Conservation (phyloP, 352 stramenopile genomes). For the Pythium periplocum region DNA sequence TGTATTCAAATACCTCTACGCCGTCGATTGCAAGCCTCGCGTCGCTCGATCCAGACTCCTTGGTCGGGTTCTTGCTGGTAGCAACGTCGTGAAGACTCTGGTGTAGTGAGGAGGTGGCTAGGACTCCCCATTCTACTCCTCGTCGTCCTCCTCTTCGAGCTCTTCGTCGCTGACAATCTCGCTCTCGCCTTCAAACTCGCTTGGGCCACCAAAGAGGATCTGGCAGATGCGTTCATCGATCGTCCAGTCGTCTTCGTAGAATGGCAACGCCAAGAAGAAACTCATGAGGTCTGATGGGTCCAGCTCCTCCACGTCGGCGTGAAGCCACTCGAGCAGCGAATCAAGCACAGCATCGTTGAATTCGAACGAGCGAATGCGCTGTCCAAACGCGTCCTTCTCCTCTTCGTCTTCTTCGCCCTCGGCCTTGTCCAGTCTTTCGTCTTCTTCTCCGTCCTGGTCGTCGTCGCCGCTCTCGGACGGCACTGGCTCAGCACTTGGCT, state of each 20-base stretch:
- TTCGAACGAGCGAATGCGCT: constrained; percentile 46
- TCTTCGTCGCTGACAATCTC: constrained; percentile 22
- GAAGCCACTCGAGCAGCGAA: constrained; percentile 41
- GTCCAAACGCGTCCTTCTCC: constrained; percentile 35
- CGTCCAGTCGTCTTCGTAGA: constrained; percentile 74
- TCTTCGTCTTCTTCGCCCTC: constrained; percentile 12
- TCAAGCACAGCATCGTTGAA: constrained; percentile 56
- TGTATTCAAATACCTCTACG: no score
- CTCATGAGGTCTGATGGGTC: constrained; percentile 54
- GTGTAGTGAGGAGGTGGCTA: no score
- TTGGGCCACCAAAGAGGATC: constrained; percentile 52
- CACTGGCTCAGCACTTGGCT: constrained; percentile 5
- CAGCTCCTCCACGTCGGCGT: constrained; percentile 39
- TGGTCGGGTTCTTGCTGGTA: no score
- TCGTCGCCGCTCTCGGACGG: constrained; percentile 6
- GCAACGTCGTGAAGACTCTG: no score
- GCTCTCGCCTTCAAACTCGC: constrained; percentile 19
- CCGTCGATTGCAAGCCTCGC: no score
- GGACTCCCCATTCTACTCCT: constrained; percentile 2
- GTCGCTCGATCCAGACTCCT: no score
- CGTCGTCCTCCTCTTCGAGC: constrained; percentile 27
- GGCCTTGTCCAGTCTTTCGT: constrained; percentile 13
- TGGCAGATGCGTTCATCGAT: constrained; percentile 73
- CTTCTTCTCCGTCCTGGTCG: constrained; percentile 10
- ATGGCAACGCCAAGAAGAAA: constrained; percentile 65